Base-by-base conservation (phyloP, 306 rosid species). In the Quillaja saponaria region DNA sequence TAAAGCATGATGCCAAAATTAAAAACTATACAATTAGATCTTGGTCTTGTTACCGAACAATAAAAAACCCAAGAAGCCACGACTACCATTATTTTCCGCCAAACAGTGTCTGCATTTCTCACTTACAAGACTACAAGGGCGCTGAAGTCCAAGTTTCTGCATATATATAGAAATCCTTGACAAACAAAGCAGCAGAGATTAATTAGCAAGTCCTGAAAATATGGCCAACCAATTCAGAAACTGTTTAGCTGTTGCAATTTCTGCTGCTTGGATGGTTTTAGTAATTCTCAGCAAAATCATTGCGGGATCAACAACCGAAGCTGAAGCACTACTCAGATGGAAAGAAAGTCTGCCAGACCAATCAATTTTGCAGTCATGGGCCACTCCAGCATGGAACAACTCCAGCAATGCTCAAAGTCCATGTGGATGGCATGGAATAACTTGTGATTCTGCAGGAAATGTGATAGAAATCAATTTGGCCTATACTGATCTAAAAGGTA, bases 391-490 rank as follows among this genome's bases (percentile, higher is more conserved):
- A 61, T 35, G 54, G 52, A 7, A 39, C 28, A 78, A 34, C 33
- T 64, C 70, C 10, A 58, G 10, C 61, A 18, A 61, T 50, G 70
- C 58, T 55, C 61, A 49, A 18, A 72, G 13, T 4, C 84, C 84
- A 33, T 82, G 92, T 69, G 68, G 67, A 67, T 85, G 84, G 91
- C 13, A 34, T 20, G 84, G 88, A 16, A 80, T 85, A 34, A 49
- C 58, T 7, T 85, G 86, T 77, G 68, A 85, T 49, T 45, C 64
- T 2, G 40, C 14, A n/a, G 73, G 72, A 37, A 69, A 33, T 15
- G 80, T 78, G 0, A 71, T 65, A 21, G 14, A 31, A 4, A 75
- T 75, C 52, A 72, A 85, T 55, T 47, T 85, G 35, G 86, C 80
- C 5, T 63, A 46, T 40, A 71, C 83, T 1, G 82, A 73, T 6